phyloP scores from a whole-genome alignment of 176 grass and related monocot species.

The bread wheat (Triticum aestivum) region DNA sequence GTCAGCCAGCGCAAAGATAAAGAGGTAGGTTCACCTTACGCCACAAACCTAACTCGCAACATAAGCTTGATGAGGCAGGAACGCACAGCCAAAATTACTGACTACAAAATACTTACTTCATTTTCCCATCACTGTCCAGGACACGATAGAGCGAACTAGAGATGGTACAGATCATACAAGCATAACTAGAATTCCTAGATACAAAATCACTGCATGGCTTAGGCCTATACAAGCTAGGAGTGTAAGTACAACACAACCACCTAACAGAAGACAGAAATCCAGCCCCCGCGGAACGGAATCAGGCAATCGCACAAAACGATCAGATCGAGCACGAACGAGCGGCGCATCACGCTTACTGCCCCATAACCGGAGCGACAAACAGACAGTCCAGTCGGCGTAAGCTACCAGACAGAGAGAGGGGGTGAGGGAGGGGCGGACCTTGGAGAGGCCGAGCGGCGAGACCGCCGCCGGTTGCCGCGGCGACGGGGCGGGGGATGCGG shows the following conservation, averaged over 20 bases:
- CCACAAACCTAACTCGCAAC: background rate
- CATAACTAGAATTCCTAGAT: background rate
- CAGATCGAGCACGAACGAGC: conserved; percentile 12
- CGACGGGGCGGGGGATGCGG: background rate
- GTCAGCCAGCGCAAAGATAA: background rate
- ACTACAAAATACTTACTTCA: background rate
- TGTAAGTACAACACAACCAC: background rate
- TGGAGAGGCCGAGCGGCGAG: conserved; percentile 36
- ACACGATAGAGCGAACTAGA: background rate
- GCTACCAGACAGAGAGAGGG: background rate
- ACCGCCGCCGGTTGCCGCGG: conserved; percentile 2
- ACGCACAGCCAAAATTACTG: no score
- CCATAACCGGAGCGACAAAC: background rate
- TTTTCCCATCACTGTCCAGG: background rate
- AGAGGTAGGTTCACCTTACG: background rate
- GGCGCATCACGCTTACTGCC: background rate
- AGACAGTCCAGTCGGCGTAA: background rate
- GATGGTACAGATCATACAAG: background rate
- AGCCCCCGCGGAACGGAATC: background rate
- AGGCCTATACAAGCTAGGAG: background rate
- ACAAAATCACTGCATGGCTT: background rate
- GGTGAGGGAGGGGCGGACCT: conserved; percentile 22
- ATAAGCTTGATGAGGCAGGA: background rate
- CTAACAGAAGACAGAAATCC: background rate
- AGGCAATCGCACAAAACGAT: background rate